Base-by-base conservation (phyloP, 768 basidiomycete genomes). In the Mycena olivaceomarginata region DNA sequence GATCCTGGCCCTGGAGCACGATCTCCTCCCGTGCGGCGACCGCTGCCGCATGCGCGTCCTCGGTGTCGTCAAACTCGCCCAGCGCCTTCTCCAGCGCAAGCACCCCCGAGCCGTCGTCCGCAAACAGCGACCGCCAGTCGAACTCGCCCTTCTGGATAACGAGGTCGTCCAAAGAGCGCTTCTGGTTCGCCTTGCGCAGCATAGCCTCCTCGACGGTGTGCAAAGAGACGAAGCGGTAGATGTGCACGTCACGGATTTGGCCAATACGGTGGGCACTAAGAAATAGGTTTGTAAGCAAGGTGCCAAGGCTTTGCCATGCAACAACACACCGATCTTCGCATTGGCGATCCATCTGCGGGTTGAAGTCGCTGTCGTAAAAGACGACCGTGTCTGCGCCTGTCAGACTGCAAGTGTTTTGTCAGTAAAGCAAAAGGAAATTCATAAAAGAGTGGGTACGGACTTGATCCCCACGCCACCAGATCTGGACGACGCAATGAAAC, bases 261-360 rank as follows among this genome's bases (percentile, higher is more conserved):
- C 98, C 98, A 77, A 99, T 99, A n/a, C 98, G 96, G 83, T 99
- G 98, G 0, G 98, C 98, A 63, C 98, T 97, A 78, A 96, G 77
- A 9, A 67, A 59, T 51, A 41, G 59, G 31, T 60, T 66, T 11
- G 71, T 74, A 40, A 72, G 41, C 37, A 45, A 57, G 45, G 81
- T 6, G 16, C 59, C 48, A 57, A 40, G n/a, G 41, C 4, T 18
- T 16, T 10, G 3, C n/a, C 51, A 43, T 20, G 18, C 5, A n/a
- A 31, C 37, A 63, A 80, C 91, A 77, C 82, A 94, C 94, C 95
- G 90, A 85, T 99, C 98, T 85, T 98, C 96, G 80, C 98, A 99
- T 83, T 99, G 98, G 60, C 95, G 89, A 84, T 99, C 98, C 96
- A 98, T 98, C 84, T 98, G 98, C 0, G 98, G 98, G 81, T 97